phyloP scores from a whole-genome alignment of 2,329 filamentous ascomycete species.

The Colletotrichum agaves region DNA sequence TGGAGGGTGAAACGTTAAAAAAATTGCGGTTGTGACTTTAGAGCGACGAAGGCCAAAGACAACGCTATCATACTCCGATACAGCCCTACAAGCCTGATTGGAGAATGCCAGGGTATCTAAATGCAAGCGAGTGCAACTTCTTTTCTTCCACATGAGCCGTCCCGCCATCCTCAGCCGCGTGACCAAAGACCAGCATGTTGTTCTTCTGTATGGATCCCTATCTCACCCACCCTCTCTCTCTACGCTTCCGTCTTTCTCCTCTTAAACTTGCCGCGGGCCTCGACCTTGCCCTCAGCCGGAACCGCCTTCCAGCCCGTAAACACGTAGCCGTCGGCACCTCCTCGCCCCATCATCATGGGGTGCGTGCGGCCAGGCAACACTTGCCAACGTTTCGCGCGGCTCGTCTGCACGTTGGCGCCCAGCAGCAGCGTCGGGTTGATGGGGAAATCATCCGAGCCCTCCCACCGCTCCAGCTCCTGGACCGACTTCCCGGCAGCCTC shows the following conservation, averaged over 20 bases:
- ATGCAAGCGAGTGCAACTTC: conserved; percentile 14
- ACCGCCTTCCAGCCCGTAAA: conserved; percentile 86
- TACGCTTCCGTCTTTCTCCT: conserved; percentile 68
- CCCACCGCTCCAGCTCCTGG: conserved; percentile 66
- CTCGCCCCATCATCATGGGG: conserved; percentile 89
- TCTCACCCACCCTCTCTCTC: background rate
- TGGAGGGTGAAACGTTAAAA: background rate
- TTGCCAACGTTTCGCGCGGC: conserved; percentile 84
- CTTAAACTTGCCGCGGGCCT: conserved; percentile 84
- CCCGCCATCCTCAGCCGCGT: background rate
- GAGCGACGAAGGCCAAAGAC: conserved; percentile 27
- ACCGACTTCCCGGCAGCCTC: conserved; percentile 56
- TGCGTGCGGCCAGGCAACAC: conserved; percentile 92
- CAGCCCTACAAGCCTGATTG: conserved; percentile 9
- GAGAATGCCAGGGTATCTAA: conserved; percentile 30
- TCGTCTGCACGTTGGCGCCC: conserved; percentile 83
- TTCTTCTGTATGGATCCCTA: too few relatives aligned
- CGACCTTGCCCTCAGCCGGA: conserved; percentile 81
- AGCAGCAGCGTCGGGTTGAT: conserved; percentile 88
- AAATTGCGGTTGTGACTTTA: conserved; percentile 21
- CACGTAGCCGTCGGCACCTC: conserved; percentile 90
- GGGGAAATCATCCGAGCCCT: conserved; percentile 79
- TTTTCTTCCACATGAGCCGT: background rate
- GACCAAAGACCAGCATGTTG: too few relatives aligned
- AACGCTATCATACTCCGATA: conserved; percentile 27